Percentiles rank a stretch among this genome's conserved stretches.
Evolutionary conservation across 306 rosid genomes (phyloP).

Genomic region (Cyamopsis tetragonoloba): DNA sequence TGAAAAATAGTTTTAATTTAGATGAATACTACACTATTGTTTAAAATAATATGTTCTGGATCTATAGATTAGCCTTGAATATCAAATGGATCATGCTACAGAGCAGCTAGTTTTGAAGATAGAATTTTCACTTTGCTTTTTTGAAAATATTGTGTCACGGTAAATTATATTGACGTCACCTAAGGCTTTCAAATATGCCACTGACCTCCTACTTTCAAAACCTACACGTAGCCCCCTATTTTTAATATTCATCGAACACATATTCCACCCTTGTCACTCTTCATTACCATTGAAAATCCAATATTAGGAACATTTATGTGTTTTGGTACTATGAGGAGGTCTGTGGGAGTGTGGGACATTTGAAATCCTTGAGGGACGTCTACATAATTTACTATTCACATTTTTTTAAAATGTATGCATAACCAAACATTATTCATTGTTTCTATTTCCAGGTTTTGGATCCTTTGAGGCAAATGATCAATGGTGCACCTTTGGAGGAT

Average conservation of each 20-base stretch:
- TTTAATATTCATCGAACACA: neutral
- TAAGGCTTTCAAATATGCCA: slow-evolving; percentile 5
- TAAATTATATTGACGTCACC: slow-evolving; percentile 2
- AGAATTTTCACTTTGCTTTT: neutral
- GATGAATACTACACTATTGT: neutral
- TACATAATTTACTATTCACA: neutral
- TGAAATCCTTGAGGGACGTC: neutral
- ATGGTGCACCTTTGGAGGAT: slow-evolving; percentile 91
- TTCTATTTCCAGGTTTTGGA: slow-evolving; percentile 68
- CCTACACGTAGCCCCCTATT: neutral
- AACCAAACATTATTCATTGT: slow-evolving; percentile 22
- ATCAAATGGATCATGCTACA: slow-evolving; percentile 8
- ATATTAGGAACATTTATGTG: neutral
- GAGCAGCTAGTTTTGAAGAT: neutral
- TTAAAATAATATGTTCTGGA: neutral
- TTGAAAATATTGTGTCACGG: neutral
- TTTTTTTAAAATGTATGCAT: slow-evolving; percentile 10
- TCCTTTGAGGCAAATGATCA: slow-evolving; percentile 89
- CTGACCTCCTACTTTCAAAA: slow-evolving; percentile 7
- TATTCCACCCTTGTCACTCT: slow-evolving; percentile 3
- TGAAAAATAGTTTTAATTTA: slow-evolving; percentile 1
- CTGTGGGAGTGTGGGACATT: neutral
- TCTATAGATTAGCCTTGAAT: neutral
- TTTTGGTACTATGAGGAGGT: neutral
- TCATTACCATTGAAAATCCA: slow-evolving; percentile 1